Conservation (phyloP, 2,329 filamentous ascomycete species). For the Cercospora nicotianae region DNA sequence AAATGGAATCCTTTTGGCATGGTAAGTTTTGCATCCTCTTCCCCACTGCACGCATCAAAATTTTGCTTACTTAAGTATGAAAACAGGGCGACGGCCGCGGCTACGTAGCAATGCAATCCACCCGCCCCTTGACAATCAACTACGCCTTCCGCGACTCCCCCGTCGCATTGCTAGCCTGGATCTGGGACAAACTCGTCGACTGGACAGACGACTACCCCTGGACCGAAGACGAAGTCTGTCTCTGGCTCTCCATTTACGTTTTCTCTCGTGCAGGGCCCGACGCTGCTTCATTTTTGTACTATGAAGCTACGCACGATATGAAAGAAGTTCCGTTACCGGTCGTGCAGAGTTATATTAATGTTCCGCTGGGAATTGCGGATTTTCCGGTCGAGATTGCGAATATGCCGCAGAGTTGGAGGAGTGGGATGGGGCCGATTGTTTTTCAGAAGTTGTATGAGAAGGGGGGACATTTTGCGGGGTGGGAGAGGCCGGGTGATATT, state of each 20-base stretch:
- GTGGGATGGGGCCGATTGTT: conserved; percentile 60
- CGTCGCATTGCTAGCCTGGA: conserved; percentile 67
- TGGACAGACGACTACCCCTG: conserved; percentile 73
- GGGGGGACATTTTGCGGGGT: conserved; percentile 61
- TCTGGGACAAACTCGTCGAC: conserved; percentile 76
- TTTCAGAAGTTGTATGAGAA: conserved; percentile 52
- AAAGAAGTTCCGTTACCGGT: conserved; percentile 34
- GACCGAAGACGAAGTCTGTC: conserved; percentile 73
- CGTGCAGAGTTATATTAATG: conserved; percentile 46
- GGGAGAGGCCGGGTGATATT: conserved; percentile 37
- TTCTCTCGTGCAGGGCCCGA: conserved; percentile 69
- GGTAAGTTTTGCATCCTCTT: too few species aligned
- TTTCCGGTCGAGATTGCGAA: conserved; percentile 62
- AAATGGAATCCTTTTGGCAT: conserved; percentile 58
- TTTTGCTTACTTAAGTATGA: too few species aligned
- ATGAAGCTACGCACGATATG: conserved; percentile 57
- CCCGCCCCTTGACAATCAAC: conserved; percentile 70
- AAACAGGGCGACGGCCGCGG: conserved; percentile 55
- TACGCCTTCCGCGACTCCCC: conserved; percentile 70
- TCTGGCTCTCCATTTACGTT: conserved; percentile 71
- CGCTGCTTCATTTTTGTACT: conserved; percentile 69
- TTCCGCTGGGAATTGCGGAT: conserved; percentile 55
- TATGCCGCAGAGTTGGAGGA: conserved; percentile 50
- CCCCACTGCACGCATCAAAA: too few species aligned
- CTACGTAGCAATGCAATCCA: conserved; percentile 62